Evolutionary conservation across 164 flowering plant genomes (phyloP), one percentile per base, ranked within the genome.

Genomic region (Vitis rupestris): DNA sequence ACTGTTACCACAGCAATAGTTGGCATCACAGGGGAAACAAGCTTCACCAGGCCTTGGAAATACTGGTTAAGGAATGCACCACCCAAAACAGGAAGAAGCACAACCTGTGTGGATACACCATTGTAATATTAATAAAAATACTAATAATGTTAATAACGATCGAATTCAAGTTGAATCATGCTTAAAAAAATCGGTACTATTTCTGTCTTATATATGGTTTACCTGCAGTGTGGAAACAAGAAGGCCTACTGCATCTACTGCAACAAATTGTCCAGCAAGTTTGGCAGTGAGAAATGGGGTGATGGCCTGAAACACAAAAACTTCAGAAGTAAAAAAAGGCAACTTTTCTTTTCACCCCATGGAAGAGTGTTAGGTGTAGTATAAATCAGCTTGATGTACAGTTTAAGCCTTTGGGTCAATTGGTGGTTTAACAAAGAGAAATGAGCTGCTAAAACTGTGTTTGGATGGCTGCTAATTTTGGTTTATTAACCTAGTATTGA

Each of bases 201-300:
- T 23, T 23, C 1, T 23, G 27, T 23, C 27, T 23, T 23, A 2
- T 23, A 4, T 50, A 65, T n/a, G 47, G 56, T 19, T 72, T 16
- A 90, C 97, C 91, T 93, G 96, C 70, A 94, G 66, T 1, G 97
- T 94, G 10, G 98, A 89, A 54, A 81, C 67, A 49, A 93, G 72
- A 17, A 94, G 87, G 51, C 92, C 97, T 57, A 65, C 68, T 17
- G 97, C 96, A 82, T 90, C 97, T 23, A 94, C 97, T 56, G 93
- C 86, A 69, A 94, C 96, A 84, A 70, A 90, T 79, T 94, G 97
- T 47, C 96, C 96, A 66, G 96, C 98, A 58, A 94, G 92, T 82
- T 89, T 94, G 54, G 91, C 92, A 0, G 97, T 86, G 62, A 94
- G 93, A 64, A 85, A 84, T 44, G 97, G 94, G 64, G 97, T 94